A percentile compares a stretch with the other conserved stretches of the same genome.
phyloP scores from a whole-genome alignment of 78 protist species.

The Tieghemostelium lacteum region DNA sequence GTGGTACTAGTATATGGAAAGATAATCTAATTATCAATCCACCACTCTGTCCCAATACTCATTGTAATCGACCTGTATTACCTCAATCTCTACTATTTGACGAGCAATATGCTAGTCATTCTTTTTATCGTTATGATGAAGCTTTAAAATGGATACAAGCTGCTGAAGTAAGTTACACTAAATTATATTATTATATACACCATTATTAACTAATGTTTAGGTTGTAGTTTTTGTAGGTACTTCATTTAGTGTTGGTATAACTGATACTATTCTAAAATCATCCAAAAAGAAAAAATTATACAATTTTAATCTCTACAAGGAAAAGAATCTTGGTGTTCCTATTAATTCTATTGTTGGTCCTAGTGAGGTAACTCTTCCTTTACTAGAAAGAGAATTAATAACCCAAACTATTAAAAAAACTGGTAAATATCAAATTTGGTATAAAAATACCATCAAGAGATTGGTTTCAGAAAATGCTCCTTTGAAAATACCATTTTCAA shows the following conservation, averaged over 20 bases:
- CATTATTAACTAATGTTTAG: background rate
- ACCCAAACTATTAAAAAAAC: conserved; percentile 19
- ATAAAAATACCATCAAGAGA: conserved; percentile 23
- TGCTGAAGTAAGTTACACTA: conserved; percentile 30
- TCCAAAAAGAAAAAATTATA: conserved; percentile 45
- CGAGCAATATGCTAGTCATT: conserved; percentile 65
- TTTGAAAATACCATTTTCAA: no score
- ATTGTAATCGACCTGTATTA: conserved; percentile 36
- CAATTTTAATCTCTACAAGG: conserved; percentile 62
- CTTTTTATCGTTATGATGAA: conserved; percentile 31
- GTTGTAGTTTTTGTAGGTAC: conserved; percentile 26
- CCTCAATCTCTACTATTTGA: conserved; percentile 80
- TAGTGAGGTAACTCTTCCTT: conserved; percentile 37
- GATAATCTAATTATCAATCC: conserved; percentile 54
- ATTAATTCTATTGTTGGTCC: conserved; percentile 31
- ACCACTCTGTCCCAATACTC: conserved; percentile 59
- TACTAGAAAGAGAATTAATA: conserved; percentile 33
- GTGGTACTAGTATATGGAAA: conserved; percentile 44
- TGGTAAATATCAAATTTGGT: conserved; percentile 23
- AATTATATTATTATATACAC: background rate
- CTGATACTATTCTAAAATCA: conserved; percentile 38
- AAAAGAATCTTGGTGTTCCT: conserved; percentile 1
- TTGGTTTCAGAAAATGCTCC: conserved; percentile 4
- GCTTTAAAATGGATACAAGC: conserved; percentile 65
- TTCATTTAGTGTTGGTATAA: conserved; percentile 69